Evolutionary conservation across 495 filamentous ascomycete species (phyloP).

Genomic region (Penicillium psychrofluorescens): DNA sequence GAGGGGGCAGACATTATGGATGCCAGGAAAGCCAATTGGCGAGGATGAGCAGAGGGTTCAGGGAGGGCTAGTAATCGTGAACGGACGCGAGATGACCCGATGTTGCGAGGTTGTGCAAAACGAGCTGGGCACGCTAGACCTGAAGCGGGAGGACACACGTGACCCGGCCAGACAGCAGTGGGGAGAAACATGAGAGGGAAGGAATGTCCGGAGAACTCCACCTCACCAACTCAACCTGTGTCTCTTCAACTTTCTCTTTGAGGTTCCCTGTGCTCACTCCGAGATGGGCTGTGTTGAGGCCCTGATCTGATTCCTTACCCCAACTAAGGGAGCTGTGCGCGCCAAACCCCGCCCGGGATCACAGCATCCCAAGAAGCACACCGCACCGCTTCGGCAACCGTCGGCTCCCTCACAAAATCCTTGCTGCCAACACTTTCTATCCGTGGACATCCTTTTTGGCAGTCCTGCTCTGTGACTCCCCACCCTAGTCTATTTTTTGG

Average conservation of each 20-base stretch:
- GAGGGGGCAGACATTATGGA: conserved; percentile 66
- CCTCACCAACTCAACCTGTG: conserved; percentile 12
- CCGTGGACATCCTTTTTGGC: neutral
- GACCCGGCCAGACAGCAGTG: neutral
- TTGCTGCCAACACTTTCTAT: conserved; percentile 6
- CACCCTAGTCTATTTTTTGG: conserved; percentile 11
- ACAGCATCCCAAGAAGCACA: no score
- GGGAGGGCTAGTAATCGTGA: conserved; percentile 24
- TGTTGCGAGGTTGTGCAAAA: conserved; percentile 44
- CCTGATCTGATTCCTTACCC: conserved; percentile 6
- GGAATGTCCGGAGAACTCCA: conserved; percentile 20
- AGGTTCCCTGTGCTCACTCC: conserved; percentile 1
- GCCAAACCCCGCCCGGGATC: no score
- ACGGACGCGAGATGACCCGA: conserved; percentile 37
- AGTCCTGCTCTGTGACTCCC: neutral
- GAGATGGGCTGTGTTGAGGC: conserved; percentile 11
- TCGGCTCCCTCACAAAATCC: conserved; percentile 19
- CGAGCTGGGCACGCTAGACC: conserved; percentile 28
- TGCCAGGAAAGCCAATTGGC: conserved; percentile 29
- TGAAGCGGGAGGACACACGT: conserved; percentile 10
- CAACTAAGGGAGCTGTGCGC: conserved; percentile 12
- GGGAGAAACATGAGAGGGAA: neutral
- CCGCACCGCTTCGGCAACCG: conserved; percentile 23
- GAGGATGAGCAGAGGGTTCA: conserved; percentile 17
- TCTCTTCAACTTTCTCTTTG: conserved; percentile 1